phyloP scores from a whole-genome alignment of 345 rosid genomes.

The Syzygium jambos region DNA sequence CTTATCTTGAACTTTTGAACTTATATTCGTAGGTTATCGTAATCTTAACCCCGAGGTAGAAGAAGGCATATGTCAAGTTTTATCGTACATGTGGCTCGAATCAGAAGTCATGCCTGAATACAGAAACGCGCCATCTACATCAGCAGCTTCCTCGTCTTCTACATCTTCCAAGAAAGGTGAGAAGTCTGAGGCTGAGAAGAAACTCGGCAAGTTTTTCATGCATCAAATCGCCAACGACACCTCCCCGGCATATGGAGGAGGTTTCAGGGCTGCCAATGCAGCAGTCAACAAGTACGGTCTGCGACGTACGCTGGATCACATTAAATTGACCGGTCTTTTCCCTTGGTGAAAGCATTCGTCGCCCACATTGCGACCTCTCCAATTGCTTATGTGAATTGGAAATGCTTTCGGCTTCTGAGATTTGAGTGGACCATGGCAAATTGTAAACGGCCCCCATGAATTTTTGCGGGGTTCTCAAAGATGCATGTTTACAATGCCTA shows the following conservation, averaged over 20 bases:
- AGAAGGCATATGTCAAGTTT: constrained; percentile 95
- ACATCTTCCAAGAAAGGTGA: constrained; percentile 61
- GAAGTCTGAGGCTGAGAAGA: constrained; percentile 58
- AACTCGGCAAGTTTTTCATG: constrained; percentile 81
- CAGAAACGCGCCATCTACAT: constrained; percentile 42
- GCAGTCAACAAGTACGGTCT: constrained; percentile 81
- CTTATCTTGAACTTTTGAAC: not conserved
- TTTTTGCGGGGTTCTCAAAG: constrained; percentile 16
- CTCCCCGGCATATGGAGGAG: constrained; percentile 83
- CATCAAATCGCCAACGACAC: constrained; percentile 84
- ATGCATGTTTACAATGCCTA: not conserved
- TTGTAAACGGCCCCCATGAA: constrained; percentile 1
- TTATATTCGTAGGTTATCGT: constrained; percentile 45
- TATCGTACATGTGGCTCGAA: constrained; percentile 95
- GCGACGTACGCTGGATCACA: constrained; percentile 61
- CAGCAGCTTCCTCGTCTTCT: constrained; percentile 36
- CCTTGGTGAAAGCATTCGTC: constrained; percentile 31
- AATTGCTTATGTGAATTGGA: not conserved
- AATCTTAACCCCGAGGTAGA: constrained; percentile 86
- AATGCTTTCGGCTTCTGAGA: not conserved
- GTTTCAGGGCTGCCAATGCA: constrained; percentile 64
- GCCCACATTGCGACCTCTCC: not conserved
- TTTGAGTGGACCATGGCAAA: not conserved
- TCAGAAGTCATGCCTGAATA: constrained; percentile 70
- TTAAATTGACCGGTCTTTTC: constrained; percentile 51